Base-by-base conservation (phyloP, 352 stramenopile species). In the Phytophthora cryptogea region DNA sequence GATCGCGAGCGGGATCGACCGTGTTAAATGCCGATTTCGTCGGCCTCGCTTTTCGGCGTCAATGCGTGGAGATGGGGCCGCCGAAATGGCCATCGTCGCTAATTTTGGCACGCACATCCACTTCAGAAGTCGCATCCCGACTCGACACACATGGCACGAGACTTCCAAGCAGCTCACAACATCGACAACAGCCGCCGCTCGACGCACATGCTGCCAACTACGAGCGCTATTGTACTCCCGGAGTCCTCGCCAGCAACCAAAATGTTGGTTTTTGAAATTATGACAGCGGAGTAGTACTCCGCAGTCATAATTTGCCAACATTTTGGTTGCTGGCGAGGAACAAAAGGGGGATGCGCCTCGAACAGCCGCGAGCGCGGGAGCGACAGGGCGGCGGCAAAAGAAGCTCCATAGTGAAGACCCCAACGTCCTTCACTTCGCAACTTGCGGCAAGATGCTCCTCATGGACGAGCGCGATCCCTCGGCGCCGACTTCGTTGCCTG, bases 371-470 rank as follows among this genome's bases (percentile, higher is more conserved):
- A 26, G 43, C 11, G 17, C 8, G 20, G 14, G 65, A 42, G 54
- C 65, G 59, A 66, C 53, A 68, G 50, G 63, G 57, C 40, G 47
- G 16, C n/a, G 43, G 11, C 13, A 32, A 33, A 37, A 51, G 47
- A 48, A 58, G 26, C 20, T 23, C 20, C 20, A 23, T 23, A 23
- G 20, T 39, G 16, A 16, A 32, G 30, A 45, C 16, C 49, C 9
- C 33, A 39, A n/a, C 43, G 46, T 46, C 54, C 42, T 67, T 75
- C 70, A 74, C 65, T 78, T 72, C 53, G 52, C 66, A 72, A 73
- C 43, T 75, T 78, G 40, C 44, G 41, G 39, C 54, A 75, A 72
- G 65, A 66, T 70, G 26, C 39, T 7, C 39, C 44, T 72, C 57
- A 71, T 71, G 62, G 36, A 49, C 43, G 63, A 70, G 39, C 17